Percentiles rank a stretch among this genome's conserved stretches.
Conservation (phyloP, 257 asterid species). For the Plectranthus barbatus region DNA sequence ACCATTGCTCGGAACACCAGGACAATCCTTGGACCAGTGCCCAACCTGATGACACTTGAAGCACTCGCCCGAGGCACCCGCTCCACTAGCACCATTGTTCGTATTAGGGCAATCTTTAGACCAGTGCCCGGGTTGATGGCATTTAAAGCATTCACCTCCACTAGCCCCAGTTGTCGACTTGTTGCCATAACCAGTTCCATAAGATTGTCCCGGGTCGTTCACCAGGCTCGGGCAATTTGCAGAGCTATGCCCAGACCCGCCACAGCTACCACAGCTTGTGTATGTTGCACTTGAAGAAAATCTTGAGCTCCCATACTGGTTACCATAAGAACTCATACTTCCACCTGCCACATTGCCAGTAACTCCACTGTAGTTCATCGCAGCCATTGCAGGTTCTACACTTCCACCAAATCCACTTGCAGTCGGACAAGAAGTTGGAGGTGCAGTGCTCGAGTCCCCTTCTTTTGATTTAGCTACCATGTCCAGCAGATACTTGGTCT, state of each 20-base stretch:
- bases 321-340: constrained; percentile 38
- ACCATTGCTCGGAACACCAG: constrained; percentile 34
- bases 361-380: constrained; percentile 25
- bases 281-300: constrained; percentile 34
- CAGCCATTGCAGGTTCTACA: constrained; percentile 23
- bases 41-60: constrained; percentile 75
- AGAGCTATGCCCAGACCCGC: constrained; percentile 66
- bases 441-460: constrained; percentile 27
- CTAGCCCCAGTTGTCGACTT: constrained; percentile 24
- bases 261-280: constrained; percentile 64
- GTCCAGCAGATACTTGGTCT: constrained; percentile 49
- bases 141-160: constrained; percentile 63
- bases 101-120: constrained; percentile 69
- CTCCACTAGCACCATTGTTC: constrained; percentile 29
- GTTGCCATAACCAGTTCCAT: constrained; percentile 39
- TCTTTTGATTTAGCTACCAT: constrained; percentile 36
- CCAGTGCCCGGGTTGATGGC: constrained; percentile 84
- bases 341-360: constrained; percentile 27
- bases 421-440: constrained; percentile 29
- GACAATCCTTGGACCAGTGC: constrained; percentile 89
- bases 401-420: constrained; percentile 31
- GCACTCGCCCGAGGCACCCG: constrained; percentile 45
- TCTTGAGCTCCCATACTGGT: constrained; percentile 44
- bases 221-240: constrained; percentile 62
- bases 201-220: constrained; percentile 52